These are phyloP conservation scores for Lachancea sp. DNA, from an alignment of 805 yeast genomes.

Conservation along the genomic window DNA sequence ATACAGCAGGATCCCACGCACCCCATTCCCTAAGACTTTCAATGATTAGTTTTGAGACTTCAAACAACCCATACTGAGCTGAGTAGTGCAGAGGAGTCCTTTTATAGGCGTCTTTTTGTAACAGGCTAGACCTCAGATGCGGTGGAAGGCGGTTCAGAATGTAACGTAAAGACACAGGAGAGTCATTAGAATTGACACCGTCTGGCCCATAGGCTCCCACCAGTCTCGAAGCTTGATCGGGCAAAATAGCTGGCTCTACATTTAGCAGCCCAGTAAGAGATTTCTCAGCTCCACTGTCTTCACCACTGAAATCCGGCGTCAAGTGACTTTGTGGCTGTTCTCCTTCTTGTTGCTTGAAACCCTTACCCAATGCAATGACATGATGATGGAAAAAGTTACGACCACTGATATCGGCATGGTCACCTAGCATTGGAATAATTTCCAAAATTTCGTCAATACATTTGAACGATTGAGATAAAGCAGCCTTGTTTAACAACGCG, in stretches of 20 bases:
- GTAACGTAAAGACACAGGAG: slow-evolving; percentile 52
- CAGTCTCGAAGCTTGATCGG: slow-evolving; percentile 42
- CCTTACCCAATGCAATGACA: slow-evolving; percentile 71
- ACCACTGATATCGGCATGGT: slow-evolving; percentile 67
- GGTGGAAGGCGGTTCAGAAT: slow-evolving; percentile 52
- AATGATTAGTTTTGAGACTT: slow-evolving; percentile 53
- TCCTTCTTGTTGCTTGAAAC: slow-evolving; percentile 31
- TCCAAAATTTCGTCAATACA: slow-evolving; percentile 55
- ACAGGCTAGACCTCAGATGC: slow-evolving; percentile 46
- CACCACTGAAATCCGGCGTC: background rate
- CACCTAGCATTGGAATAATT: slow-evolving; percentile 47
- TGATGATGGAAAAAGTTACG: slow-evolving; percentile 83
- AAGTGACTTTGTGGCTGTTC: no score
- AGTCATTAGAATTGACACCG: slow-evolving; percentile 53
- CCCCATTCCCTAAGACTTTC: slow-evolving; percentile 53
- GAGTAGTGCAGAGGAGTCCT: slow-evolving; percentile 89
- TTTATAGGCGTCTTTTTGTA: slow-evolving; percentile 65
- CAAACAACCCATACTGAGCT: slow-evolving; percentile 74
- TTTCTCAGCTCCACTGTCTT: slow-evolving; percentile 15
- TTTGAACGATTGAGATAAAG: slow-evolving; percentile 45
- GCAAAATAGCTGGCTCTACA: slow-evolving; percentile 45
- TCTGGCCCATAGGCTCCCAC: slow-evolving; percentile 55
- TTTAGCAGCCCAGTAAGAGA: slow-evolving; percentile 7
- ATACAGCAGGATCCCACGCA: slow-evolving; percentile 41
- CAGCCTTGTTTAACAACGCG: slow-evolving; percentile 58